Base-by-base conservation (phyloP, 192 early-diverging fungal species). In the Thoreauomyces humboldtii region DNA sequence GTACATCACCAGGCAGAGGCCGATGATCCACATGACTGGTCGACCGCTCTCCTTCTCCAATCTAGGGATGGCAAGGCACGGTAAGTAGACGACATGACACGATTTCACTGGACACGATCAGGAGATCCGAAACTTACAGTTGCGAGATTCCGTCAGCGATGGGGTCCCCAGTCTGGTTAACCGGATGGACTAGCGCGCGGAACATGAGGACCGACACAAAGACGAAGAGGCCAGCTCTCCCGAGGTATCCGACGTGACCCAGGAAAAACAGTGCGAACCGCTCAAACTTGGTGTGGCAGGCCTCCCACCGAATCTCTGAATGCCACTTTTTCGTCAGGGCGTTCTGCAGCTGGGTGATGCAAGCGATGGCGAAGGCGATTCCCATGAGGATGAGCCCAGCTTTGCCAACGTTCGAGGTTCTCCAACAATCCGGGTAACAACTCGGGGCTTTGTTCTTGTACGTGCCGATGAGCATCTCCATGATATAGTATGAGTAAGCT, bases 201-300 rank as follows among this genome's bases (percentile, higher is more conserved):
- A 77, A 73, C 68, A 77, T 63, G 34, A 75, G 65, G 0, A 75
- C 69, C 0, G 65, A 63, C 9, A 80, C 78, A 66, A 76, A 80
- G 45, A 80, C 53, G 54, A 80, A 80, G 4, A 80, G 70, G 25
- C 78, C 78, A 0, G 75, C 78, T 14, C 78, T 52, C 6, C 72
- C 75, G 2, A 77, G 34, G 48, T 72, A 80, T 9, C 78, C 78
- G 25, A 80, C 38, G 41, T 80, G 75, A 19, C 78, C 78, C 17
- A 65, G 43, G 1, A 44, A 36, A 36, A 69, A 59, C 27, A 80
- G 32, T 14, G 64, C 21, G 24, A 41, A 65, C 43, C 53, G 64
- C 25, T 66, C 75, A 17, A 31, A 37, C 34, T 45, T 48, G 11
- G 55, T 50, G 24, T 60, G 28, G 57, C 43, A 47, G 24, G 19